These are phyloP conservation scores for Lactarius hatsudake DNA, from an alignment of 768 basidiomycete genomes.

Conservation along the genomic window DNA sequence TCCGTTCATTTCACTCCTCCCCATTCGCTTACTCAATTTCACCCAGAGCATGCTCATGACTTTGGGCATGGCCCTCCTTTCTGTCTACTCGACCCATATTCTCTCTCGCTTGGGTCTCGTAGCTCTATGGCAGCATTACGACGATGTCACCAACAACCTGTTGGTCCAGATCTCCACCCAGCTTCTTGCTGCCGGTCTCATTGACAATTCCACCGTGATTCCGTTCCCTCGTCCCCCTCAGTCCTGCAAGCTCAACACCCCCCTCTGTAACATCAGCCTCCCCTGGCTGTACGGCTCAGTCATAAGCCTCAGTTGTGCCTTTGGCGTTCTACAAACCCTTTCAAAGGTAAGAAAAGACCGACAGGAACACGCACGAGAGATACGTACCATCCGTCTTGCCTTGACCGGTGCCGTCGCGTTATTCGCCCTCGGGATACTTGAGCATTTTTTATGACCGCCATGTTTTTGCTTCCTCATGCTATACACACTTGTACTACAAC, in stretches of 20 bases:
- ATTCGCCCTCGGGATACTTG: slow-evolving; percentile 4
- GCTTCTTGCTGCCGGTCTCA: slow-evolving; percentile 14
- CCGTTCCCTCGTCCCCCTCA: slow-evolving; percentile 14
- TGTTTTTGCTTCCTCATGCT: not conserved
- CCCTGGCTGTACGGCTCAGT: slow-evolving; percentile 23
- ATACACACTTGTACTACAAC: slow-evolving; percentile 3
- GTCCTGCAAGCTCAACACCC: slow-evolving; percentile 14
- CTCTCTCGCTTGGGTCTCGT: slow-evolving; percentile 14
- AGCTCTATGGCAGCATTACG: not conserved
- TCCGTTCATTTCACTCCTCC: slow-evolving; percentile 5
- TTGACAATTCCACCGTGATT: slow-evolving; percentile 9
- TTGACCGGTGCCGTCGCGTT: slow-evolving; percentile 11
- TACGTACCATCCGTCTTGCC: slow-evolving; percentile 9
- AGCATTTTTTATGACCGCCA: slow-evolving; percentile 12
- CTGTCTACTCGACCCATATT: slow-evolving; percentile 21
- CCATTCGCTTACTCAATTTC: not conserved
- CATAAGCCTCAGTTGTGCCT: slow-evolving; percentile 18
- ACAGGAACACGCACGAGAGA: slow-evolving; percentile 13
- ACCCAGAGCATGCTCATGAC: slow-evolving; percentile 23
- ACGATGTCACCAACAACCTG: slow-evolving; percentile 16
- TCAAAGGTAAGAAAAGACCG: slow-evolving; percentile 19
- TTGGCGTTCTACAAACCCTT: slow-evolving; percentile 14
- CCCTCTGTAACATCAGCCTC: slow-evolving; percentile 21
- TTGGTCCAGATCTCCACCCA: slow-evolving; percentile 13
- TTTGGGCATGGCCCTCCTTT: slow-evolving; percentile 21